Conservation (phyloP, 2,329 filamentous ascomycete genomes). For the Fusarium euwallaceae region DNA sequence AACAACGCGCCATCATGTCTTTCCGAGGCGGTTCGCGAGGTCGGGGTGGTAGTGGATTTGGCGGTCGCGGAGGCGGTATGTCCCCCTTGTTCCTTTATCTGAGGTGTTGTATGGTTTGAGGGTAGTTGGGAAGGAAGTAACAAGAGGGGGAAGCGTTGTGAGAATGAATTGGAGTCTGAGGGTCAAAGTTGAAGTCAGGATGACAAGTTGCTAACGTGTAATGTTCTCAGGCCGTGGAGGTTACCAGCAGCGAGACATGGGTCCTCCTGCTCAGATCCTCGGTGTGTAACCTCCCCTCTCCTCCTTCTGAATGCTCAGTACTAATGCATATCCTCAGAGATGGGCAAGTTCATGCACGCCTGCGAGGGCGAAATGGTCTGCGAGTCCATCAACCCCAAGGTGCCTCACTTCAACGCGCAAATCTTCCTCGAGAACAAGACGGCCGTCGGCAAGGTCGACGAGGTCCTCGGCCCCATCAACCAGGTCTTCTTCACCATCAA, state of each 20-base stretch:
- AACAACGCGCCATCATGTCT: conserved; percentile 49
- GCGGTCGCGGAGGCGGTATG: conserved; percentile 54
- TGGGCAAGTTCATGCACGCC: conserved; percentile 94
- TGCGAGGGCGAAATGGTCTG: conserved; percentile 99
- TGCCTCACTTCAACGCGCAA: conserved; percentile 98
- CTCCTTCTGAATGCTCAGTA: not conserved
- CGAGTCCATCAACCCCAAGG: conserved; percentile 93
- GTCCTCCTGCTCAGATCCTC: conserved; percentile 54
- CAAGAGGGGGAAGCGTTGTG: not conserved
- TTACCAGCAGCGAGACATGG: conserved; percentile 57
- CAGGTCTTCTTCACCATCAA: conserved; percentile 99
- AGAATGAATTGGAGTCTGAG: not conserved
- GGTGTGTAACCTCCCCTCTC: conserved; percentile 46
- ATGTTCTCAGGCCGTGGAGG: conserved; percentile 51
- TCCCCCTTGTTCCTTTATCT: conserved; percentile 2
- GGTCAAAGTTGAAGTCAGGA: not conserved
- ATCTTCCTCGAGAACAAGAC: conserved; percentile 99
- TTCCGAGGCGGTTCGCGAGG: conserved; percentile 55
- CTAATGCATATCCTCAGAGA: conserved; percentile 67
- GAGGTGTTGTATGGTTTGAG: not conserved
- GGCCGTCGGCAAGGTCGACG: conserved; percentile 95
- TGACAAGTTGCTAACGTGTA: conserved; percentile 28
- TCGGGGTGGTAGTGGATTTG: conserved; percentile 52
- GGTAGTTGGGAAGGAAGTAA: not conserved
- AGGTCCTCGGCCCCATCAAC: conserved; percentile 97